These are phyloP conservation scores for Penicillium crystallinum DNA, from an alignment of 495 filamentous ascomycete genomes.

Conservation along the genomic window DNA sequence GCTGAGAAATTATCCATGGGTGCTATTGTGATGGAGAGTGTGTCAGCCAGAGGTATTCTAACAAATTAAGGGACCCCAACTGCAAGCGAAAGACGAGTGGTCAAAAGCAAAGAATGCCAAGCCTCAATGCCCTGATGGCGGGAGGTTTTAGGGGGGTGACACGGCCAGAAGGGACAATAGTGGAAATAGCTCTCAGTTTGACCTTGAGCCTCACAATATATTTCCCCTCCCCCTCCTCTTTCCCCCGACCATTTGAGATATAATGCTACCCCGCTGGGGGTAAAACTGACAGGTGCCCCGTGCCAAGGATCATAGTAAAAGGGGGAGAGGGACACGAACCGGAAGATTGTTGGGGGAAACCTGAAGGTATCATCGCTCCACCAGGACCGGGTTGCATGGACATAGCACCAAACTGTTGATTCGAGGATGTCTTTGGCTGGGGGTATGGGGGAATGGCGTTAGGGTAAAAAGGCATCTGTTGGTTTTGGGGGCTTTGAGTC, in stretches of 20 bases:
- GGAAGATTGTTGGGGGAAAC: conserved; percentile 36
- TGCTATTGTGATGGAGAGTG: conserved; percentile 14
- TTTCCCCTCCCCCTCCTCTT: neutral
- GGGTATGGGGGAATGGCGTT: conserved; percentile 38
- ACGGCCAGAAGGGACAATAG: neutral
- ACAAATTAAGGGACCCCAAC: neutral
- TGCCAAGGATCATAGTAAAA: conserved; percentile 8
- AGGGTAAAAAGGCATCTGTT: conserved; percentile 37
- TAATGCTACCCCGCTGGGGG: conserved; percentile 5
- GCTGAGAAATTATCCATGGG: conserved; percentile 41
- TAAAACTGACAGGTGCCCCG: conserved; percentile 6
- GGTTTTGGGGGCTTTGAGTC: conserved; percentile 34
- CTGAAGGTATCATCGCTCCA: conserved; percentile 42
- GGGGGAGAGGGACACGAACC: conserved; percentile 28
- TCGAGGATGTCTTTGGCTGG: conserved; percentile 27
- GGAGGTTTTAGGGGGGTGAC: neutral
- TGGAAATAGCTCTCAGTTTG: neutral
- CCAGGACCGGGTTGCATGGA: conserved; percentile 38
- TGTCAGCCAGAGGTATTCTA: conserved; percentile 9
- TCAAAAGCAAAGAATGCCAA: conserved; percentile 4
- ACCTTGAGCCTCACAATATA: conserved; percentile 5
- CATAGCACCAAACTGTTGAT: conserved; percentile 34
- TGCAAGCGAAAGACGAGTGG: neutral
- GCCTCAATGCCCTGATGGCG: neutral
- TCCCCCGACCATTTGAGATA: neutral